Evolutionary conservation across 345 rosid genomes (phyloP).

Genomic region (Reutealis trisperma): DNA sequence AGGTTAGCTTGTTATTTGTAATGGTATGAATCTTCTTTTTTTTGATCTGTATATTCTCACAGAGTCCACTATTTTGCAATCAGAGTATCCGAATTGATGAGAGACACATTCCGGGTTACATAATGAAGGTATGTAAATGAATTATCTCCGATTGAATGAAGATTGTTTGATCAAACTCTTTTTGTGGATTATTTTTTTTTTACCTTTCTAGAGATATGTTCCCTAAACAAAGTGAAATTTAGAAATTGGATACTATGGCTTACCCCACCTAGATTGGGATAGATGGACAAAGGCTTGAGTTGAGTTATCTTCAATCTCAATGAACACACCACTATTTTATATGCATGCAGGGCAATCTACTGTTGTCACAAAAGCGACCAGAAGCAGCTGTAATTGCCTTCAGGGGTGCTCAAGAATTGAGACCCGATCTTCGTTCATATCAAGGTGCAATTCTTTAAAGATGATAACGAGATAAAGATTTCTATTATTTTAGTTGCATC

Average conservation of each 20-base stretch:
- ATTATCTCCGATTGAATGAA: constrained; percentile 15
- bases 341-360: constrained; percentile 73
- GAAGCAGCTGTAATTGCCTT: constrained; percentile 89
- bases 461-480: constrained; percentile 4
- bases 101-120: constrained; percentile 86
- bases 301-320: not conserved
- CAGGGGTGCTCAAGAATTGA: constrained; percentile 92
- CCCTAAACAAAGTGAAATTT: not conserved
- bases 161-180: constrained; percentile 19
- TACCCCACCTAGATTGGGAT: not conserved
- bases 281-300: not conserved
- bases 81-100: constrained; percentile 95
- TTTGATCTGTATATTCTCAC: constrained; percentile 25
- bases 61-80: constrained; percentile 19
- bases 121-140: constrained; percentile 74
- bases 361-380: constrained; percentile 71
- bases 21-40: constrained; percentile 6
- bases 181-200: not conserved
- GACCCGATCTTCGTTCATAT: constrained; percentile 96
- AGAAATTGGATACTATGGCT: not conserved
- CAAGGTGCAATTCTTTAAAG: constrained; percentile 62
- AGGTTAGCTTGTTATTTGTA: constrained; percentile 55
- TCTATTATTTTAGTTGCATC: constrained; percentile 18
- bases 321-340: constrained; percentile 4
- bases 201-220: not conserved